These are phyloP conservation scores for Afroboletus lepidellus DNA, from an alignment of 1,284 basidiomycete species.

Conservation along the genomic window DNA sequence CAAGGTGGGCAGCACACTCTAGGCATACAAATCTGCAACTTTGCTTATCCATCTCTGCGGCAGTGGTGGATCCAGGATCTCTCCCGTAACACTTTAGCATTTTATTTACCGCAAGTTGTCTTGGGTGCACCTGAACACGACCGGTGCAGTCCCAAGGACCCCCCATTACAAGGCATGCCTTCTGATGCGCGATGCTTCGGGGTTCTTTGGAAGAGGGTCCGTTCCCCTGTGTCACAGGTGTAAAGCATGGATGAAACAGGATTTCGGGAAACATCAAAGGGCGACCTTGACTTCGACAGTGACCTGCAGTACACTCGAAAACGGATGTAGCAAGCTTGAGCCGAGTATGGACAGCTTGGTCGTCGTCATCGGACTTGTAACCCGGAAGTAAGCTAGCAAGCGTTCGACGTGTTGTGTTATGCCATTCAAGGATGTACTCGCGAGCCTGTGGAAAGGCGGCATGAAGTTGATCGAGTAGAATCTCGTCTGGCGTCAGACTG, in stretches of 20 bases:
- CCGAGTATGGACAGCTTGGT: slow-evolving; percentile 17
- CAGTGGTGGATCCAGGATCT: slow-evolving; percentile 27
- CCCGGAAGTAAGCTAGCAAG: slow-evolving; percentile 30
- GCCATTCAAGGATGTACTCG: slow-evolving; percentile 25
- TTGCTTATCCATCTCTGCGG: slow-evolving; percentile 29
- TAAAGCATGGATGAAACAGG: slow-evolving; percentile 34
- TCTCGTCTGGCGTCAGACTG: slow-evolving; percentile 3
- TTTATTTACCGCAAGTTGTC: slow-evolving; percentile 14
- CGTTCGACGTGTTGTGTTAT: slow-evolving; percentile 24
- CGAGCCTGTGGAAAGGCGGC: slow-evolving; percentile 15
- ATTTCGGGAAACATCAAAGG: slow-evolving; percentile 29
- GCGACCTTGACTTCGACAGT: slow-evolving; percentile 19
- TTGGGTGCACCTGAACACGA: slow-evolving; percentile 23
- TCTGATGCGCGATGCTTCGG: slow-evolving; percentile 21
- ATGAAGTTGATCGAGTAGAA: slow-evolving; percentile 18
- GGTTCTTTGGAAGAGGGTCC: slow-evolving; percentile 24
- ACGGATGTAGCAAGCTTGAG: slow-evolving; percentile 33
- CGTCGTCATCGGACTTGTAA: slow-evolving; percentile 20
- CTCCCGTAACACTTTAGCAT: slow-evolving; percentile 23
- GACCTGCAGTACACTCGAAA: slow-evolving; percentile 22
- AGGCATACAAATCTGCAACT: slow-evolving; percentile 20
- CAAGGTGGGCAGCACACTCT: slow-evolving; percentile 13
- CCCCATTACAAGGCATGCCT: slow-evolving; percentile 25
- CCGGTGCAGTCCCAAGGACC: slow-evolving; percentile 35
- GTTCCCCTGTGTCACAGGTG: slow-evolving; percentile 4